Base-by-base conservation (phyloP, 352 stramenopile genomes). In the Globisporangium polare region DNA sequence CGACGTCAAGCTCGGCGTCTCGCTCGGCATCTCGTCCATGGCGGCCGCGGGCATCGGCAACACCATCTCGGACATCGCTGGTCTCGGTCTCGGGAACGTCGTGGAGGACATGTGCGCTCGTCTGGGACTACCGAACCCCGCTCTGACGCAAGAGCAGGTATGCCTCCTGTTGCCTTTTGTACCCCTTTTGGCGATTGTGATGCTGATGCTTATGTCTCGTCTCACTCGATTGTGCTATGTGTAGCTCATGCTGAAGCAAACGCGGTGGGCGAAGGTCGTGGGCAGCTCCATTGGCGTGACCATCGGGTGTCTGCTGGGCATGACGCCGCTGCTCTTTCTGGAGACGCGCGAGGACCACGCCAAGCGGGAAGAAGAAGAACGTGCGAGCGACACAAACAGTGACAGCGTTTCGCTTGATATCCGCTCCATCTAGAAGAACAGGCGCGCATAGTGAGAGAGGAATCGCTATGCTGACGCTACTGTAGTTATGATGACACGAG, bases 21-120 rank as follows among this genome's bases (percentile, higher is more conserved):
- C 80, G 51, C 74, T 96, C 41, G 87, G 88, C 17, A 93, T 96
- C 55, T 95, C 83, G 58, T 95, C 88, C 39, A 91, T 96, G 77
- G 87, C 88, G 0, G 88, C 88, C 0, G 87, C 87, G 4, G 88
- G 78, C 27, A 80, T 96, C 39, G 88, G 87, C 62, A 96, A 96
- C 64, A 91, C 87, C 33, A 84, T 96, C 69, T 85, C 78, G 13
- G 79, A 91, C 65, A 78, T 88, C 29, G 75, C 78, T 2, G 77
- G 78, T 7, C 63, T 91, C 39, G 78, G 83, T 26, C 69, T 94
- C 1, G 83, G 87, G 56, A 90, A 90, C 24, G 78, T 94, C n/a
- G 71, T 96, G 37, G 88, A 96, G 60, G 74, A 88, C 60, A 80
- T 85, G 58, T 90, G 83, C 42, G 75, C 83, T 26, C 66, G 72